Evolutionary conservation across 805 yeast species (phyloP), one percentile per base, ranked within the genome.

Genomic region (Candida tibetensis): DNA sequence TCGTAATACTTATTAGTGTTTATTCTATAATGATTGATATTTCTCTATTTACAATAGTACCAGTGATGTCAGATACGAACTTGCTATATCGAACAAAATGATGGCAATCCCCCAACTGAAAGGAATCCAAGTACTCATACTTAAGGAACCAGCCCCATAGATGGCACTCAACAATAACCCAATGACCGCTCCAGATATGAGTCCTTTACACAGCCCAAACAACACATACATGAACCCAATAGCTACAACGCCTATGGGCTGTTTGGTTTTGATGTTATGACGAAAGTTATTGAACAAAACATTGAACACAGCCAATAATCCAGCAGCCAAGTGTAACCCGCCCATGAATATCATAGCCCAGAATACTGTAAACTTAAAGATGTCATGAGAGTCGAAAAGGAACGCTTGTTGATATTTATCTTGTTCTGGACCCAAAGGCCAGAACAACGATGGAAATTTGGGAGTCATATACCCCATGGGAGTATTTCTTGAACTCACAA

Each of bases 101-200:
- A 79, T 81, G 4, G 84, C 74, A 2, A 84, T 60, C 0, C 81
- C 95, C 79, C 90, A 86, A 39, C 84, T 75, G 47, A 91, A 73
- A 0, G 99, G 98, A 5, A 91, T 79, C 99, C 99, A 91, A 0
- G 97, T 86, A 9, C 95, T 82, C 95, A 93, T 86, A 16, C 84
- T 76, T 51, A 91, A 79, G 17, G 83, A 71, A 0, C 95, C 95
- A 0, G 95, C 80, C 38, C 74, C 69, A 62, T 90, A 90, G 5
- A 89, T 74, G 1, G 88, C 85, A 25, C 82, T 82, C 13, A 85
- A 54, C 46, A 93, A 55, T 9, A 89, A 66, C 0, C 96, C 97
- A 28, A 85, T 71, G 4, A 87, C 69, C 1, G 90, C 78, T 0
- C 97, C 98, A 1, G 82, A 66, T 2, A 79, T 62, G 30, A 85